These are phyloP conservation scores for Fremontodendron californicum DNA, from an alignment of 345 rosid species.

Conservation along the genomic window DNA sequence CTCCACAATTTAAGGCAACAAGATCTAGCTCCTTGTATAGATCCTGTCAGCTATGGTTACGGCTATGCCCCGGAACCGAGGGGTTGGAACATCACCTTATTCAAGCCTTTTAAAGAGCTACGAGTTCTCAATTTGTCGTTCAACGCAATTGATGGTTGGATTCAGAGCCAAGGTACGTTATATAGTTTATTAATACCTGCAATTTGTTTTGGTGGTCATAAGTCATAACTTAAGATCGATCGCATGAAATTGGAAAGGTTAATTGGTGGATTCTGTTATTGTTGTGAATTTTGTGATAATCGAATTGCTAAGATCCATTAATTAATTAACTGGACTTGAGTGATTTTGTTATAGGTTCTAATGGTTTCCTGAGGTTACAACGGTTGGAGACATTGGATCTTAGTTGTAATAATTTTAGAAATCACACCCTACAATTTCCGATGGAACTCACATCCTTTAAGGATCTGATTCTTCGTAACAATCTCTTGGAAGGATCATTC, in stretches of 20 bases:
- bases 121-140: background rate
- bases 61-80: background rate
- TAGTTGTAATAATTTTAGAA: background rate
- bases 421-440: background rate
- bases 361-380: too few relatives aligned
- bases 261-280: too few relatives aligned
- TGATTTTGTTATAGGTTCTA: too few relatives aligned
- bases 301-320: too few relatives aligned
- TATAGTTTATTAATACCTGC: too few relatives aligned
- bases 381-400: background rate
- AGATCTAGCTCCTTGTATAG: too few relatives aligned
- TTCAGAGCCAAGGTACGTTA: background rate
- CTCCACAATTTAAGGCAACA: background rate
- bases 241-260: too few relatives aligned
- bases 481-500: background rate
- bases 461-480: background rate
- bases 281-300: too few relatives aligned
- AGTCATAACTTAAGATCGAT: too few relatives aligned
- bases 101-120: conserved; percentile 5
- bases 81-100: background rate
- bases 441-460: background rate
- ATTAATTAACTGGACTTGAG: too few relatives aligned
- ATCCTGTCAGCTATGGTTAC: too few relatives aligned
- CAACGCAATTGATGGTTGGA: background rate
- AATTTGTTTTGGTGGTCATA: too few relatives aligned